Evolutionary conservation across 2,329 filamentous ascomycete species (phyloP).

Genomic region (Penicillium sp.): DNA sequence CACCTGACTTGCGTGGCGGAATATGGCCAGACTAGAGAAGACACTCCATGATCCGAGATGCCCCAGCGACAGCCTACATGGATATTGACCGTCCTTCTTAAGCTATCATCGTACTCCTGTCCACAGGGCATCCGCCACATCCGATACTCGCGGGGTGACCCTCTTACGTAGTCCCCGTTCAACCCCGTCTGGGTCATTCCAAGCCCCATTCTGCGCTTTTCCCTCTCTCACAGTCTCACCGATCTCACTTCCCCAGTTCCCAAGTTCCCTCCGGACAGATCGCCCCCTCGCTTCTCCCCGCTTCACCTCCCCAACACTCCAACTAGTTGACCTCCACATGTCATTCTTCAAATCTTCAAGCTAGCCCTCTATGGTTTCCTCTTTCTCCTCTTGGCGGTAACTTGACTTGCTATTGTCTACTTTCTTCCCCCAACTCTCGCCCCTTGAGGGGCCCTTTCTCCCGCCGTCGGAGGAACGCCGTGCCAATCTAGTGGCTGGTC

Average conservation of each 20-base stretch:
- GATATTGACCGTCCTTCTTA: neutral
- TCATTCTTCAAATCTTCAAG: slow-evolving; percentile 5
- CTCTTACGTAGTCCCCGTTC: slow-evolving; percentile 15
- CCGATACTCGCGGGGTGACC: slow-evolving; percentile 10
- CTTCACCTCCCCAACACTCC: slow-evolving; percentile 6
- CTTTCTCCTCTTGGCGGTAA: slow-evolving; percentile 8
- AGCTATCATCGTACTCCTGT: neutral
- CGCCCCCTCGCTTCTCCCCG: slow-evolving; percentile 10
- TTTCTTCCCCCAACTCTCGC: slow-evolving; percentile 5
- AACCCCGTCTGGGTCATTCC: slow-evolving; percentile 7
- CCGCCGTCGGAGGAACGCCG: slow-evolving; percentile 16
- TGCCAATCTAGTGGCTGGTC: neutral
- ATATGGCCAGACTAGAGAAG: neutral
- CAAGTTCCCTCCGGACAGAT: slow-evolving; percentile 12
- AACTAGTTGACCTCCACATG: slow-evolving; percentile 14
- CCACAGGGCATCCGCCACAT: slow-evolving; percentile 18
- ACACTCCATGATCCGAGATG: neutral
- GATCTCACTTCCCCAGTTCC: slow-evolving; percentile 29
- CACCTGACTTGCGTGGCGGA: neutral
- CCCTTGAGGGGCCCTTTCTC: slow-evolving; percentile 16
- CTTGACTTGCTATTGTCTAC: neutral
- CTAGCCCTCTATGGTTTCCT: neutral
- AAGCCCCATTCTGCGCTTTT: neutral
- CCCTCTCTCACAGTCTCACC: slow-evolving; percentile 5
- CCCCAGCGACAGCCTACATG: neutral